Percentiles rank a stretch among this genome's conserved stretches.
Evolutionary conservation across 768 basidiomycete species (phyloP).

Genomic region (Panaeolus papilionaceus): DNA sequence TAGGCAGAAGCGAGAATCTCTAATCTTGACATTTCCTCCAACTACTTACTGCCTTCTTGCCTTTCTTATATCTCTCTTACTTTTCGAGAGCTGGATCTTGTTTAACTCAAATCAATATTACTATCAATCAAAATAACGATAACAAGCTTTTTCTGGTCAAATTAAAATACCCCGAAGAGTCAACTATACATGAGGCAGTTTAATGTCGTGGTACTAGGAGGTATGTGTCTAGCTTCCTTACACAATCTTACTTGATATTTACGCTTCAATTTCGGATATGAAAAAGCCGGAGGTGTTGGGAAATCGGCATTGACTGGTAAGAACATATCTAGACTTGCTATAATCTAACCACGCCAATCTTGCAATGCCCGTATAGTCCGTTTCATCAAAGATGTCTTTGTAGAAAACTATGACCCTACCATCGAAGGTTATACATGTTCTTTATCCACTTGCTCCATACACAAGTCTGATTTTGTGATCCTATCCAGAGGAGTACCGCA

Average conservation of each 20-base stretch:
- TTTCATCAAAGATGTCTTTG: constrained; percentile 74
- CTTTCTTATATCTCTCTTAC: background rate
- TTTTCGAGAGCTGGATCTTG: constrained; percentile 7
- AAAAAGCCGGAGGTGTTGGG: constrained; percentile 83
- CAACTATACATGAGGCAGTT: constrained; percentile 62
- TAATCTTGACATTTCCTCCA: constrained; percentile 9
- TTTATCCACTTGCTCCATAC: constrained; percentile 15
- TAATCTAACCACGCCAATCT: constrained; percentile 13
- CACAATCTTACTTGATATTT: constrained; percentile 19
- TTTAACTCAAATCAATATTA: background rate
- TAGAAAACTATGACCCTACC: constrained; percentile 83
- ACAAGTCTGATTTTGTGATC: constrained; percentile 19
- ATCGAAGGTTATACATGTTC: constrained; percentile 67
- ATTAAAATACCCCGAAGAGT: constrained; percentile 15
- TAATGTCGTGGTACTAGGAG: constrained; percentile 83
- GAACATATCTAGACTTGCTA: constrained; percentile 10
- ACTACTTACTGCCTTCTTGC: constrained; percentile 1
- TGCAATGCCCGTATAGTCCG: constrained; percentile 49
- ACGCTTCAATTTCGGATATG: constrained; percentile 9
- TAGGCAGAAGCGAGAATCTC: background rate
- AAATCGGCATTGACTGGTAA: constrained; percentile 82
- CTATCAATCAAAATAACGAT: background rate
- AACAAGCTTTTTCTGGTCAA: constrained; percentile 7
- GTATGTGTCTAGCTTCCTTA: constrained; percentile 42
- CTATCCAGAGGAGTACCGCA: constrained; percentile 71